Conservation (phyloP, 1,139 yeast genomes). For the Taphrina confusa region DNA sequence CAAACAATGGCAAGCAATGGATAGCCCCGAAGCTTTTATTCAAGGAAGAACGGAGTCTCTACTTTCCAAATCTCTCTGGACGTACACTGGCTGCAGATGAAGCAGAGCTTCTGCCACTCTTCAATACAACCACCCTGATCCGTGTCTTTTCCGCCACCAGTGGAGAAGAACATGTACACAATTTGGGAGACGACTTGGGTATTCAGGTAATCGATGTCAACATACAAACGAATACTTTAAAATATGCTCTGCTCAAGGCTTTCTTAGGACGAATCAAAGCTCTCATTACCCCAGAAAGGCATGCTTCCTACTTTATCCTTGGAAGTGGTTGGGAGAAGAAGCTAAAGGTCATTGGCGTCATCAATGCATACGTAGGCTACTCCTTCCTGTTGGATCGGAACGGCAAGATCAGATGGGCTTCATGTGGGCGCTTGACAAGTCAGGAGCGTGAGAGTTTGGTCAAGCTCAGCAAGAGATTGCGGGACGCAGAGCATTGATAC, state of each 20-base stretch:
- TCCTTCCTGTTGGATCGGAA: constrained; percentile 72
- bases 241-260: constrained; percentile 62
- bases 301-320: constrained; percentile 62
- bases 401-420: constrained; percentile 86
- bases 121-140: constrained; percentile 62
- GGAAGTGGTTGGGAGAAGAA: constrained; percentile 46
- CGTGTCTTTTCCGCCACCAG: constrained; percentile 40
- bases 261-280: constrained; percentile 51
- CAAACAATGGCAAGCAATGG: constrained; percentile 36
- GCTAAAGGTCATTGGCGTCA: constrained; percentile 53
- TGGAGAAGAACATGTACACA: constrained; percentile 31
- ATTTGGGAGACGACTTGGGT: constrained; percentile 19
- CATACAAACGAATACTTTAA: constrained; percentile 69
- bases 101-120: constrained; percentile 50
- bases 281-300: constrained; percentile 53
- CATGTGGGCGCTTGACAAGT: constrained; percentile 73
- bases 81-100: constrained; percentile 54
- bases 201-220: constrained; percentile 63
- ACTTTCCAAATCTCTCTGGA: constrained; percentile 80
- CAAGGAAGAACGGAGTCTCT: constrained; percentile 56
- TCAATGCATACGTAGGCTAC: constrained; percentile 81
- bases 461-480: constrained; percentile 3
- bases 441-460: constrained; percentile 51
- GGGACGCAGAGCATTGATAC: constrained; percentile 1
- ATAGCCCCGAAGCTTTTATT: constrained; percentile 36